Base-by-base conservation (phyloP, 129 eudicot genomes). In the Escallonia herrerae region DNA sequence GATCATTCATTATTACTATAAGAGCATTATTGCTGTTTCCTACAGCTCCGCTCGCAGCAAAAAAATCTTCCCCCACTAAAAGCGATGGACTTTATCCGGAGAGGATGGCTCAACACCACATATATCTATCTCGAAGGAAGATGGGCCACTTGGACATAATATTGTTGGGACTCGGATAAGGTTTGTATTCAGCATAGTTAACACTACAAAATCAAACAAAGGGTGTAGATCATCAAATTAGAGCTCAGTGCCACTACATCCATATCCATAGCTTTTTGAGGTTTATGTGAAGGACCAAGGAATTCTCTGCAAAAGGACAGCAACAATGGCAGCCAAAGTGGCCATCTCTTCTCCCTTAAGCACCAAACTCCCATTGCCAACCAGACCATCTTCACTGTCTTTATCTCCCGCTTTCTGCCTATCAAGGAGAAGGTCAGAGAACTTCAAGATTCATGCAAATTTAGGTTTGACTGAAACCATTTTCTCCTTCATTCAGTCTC, bases 381-480 rank as follows among this genome's bases (percentile, higher is more conserved):
- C 77, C 44, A 80, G 73, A 47, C 64, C 60, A 47, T 52, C 76
- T 63, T 45, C 74, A 61, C 71, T 64, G 5, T 65, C 74, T 69
- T 64, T 74, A 43, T 53, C 43, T 71, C 79, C 40, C 68, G 38
- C 71, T 54, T 55, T 40, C 40, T 12, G 8, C 62, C 66, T 81
- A 62, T 49, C 86, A 72, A 78, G 52, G 57, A 15, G 76, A 62
- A 66, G 43, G 58, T 38, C 74, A 12, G 57, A 59, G 12, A 78
- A 52, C 53, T 71, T 74, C 84, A 79, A 74, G 64, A 68, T 82
- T 48, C 69, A 56, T 68, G 95, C 95, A 65, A 78, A 79, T 61
- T 51, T 84, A 66, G 95, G 95, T 84, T 58, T 45, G 15, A 6
- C 2, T 47, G 48, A 55, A 60, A 66, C 57, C 45, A 2, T 43